Evolutionary conservation across 345 rosid species (phyloP).

Genomic region (sweet orange (Citrus sinensis)): DVS_A1.0 CM039162.1:21070501-21071000

Average conservation of each 20-base stretch:
- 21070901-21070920: conserved; percentile 74
- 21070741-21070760: conserved; percentile 72
- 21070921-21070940: conserved; percentile 62
- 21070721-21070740: conserved; percentile 70
- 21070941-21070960: conserved; percentile 70
- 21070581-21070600: conserved; percentile 67
- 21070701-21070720: conserved; percentile 75
- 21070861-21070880: conserved; percentile 54
- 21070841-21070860: conserved; percentile 68
- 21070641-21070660: conserved; percentile 52
- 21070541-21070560: conserved; percentile 82
- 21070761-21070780: conserved; percentile 55
- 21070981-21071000: conserved; percentile 46
- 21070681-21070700: conserved; percentile 52
- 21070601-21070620: conserved; percentile 65
- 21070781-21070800: conserved; percentile 67
- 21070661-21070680: conserved; percentile 66
- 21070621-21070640: conserved; percentile 69
- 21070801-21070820: conserved; percentile 81
- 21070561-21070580: conserved; percentile 60
- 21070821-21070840: conserved; percentile 71
- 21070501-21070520: conserved; percentile 81
- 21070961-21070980: conserved; percentile 60
- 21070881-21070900: conserved; percentile 49
- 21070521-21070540: conserved; percentile 66